Evolutionary conservation across 2,329 filamentous ascomycete genomes (phyloP).

Genomic region (Diaporthe aspalathi): DNA sequence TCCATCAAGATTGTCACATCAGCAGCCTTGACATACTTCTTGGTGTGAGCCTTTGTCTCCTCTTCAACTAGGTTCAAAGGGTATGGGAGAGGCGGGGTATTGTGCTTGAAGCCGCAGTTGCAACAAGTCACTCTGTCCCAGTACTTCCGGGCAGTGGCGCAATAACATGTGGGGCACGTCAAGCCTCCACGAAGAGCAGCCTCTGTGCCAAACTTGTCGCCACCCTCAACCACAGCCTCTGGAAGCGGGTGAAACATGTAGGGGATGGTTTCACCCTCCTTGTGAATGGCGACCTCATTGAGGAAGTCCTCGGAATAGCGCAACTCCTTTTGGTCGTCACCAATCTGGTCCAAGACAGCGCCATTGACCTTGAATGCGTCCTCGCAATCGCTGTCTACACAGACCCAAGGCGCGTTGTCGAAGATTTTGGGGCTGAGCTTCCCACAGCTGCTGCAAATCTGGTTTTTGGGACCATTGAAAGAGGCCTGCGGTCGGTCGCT

Average conservation of each 20-base stretch:
- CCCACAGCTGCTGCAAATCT: constrained; percentile 1
- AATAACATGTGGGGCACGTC: constrained; percentile 72
- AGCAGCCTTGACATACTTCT: neutral
- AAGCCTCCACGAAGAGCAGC: constrained; percentile 70
- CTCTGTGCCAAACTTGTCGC: constrained; percentile 55
- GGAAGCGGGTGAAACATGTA: constrained; percentile 52
- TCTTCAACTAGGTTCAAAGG: constrained; percentile 13
- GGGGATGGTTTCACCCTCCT: constrained; percentile 50
- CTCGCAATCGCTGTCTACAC: constrained; percentile 7
- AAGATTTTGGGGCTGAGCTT: constrained; percentile 8
- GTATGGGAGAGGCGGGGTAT: neutral
- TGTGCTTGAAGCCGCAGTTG: constrained; percentile 60
- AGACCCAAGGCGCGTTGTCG: constrained; percentile 24
- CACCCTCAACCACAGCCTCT: constrained; percentile 46
- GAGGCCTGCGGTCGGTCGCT: neutral
- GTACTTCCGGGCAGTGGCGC: constrained; percentile 68
- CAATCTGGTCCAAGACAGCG: neutral
- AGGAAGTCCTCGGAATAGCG: constrained; percentile 70
- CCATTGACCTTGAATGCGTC: neutral
- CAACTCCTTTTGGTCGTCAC: constrained; percentile 47
- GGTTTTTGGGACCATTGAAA: neutral
- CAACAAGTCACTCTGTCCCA: constrained; percentile 74
- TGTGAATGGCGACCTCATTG: constrained; percentile 58
- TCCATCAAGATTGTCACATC: constrained; percentile 18
- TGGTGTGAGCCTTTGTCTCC: neutral